Conservation (phyloP, 331 rosid species). For the Malus hybrid region DNA sequence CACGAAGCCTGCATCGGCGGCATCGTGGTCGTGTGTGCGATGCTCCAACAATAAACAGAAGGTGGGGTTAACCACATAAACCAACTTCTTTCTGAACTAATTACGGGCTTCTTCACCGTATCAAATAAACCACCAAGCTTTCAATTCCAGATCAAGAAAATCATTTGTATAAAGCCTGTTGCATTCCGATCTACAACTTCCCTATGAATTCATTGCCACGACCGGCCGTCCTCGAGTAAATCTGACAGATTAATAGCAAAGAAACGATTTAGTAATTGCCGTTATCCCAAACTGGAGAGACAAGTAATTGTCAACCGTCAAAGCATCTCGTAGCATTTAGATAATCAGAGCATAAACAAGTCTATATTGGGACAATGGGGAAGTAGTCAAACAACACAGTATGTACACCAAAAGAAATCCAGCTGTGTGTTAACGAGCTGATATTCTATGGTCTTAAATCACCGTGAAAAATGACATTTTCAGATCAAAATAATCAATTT, state of each 20-base stretch:
- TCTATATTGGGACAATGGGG: no score
- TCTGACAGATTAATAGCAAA: slow-evolving; percentile 43
- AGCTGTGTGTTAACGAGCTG: background rate
- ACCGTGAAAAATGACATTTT: background rate
- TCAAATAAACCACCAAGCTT: slow-evolving; percentile 54
- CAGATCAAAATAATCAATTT: background rate
- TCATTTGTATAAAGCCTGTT: slow-evolving; percentile 65
- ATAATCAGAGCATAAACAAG: no score
- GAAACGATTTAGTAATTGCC: background rate
- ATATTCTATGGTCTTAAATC: background rate
- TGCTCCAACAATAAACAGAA: background rate
- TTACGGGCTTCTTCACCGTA: slow-evolving; percentile 69
- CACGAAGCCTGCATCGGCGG: background rate
- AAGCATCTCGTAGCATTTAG: no score
- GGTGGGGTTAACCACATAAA: background rate
- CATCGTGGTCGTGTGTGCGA: background rate
- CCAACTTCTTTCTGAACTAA: background rate
- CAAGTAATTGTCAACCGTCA: no score
- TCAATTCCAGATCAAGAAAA: slow-evolving; percentile 71
- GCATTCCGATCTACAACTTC: slow-evolving; percentile 82
- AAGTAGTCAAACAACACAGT: no score
- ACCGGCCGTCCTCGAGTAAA: slow-evolving; percentile 74
- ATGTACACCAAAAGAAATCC: no score
- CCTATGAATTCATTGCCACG: slow-evolving; percentile 78
- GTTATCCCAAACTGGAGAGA: no score